A percentile compares a stretch with the other conserved stretches of the same genome.
phyloP scores from a whole-genome alignment of 345 rosid genomes.

The Microthlaspi erraticum region DNA sequence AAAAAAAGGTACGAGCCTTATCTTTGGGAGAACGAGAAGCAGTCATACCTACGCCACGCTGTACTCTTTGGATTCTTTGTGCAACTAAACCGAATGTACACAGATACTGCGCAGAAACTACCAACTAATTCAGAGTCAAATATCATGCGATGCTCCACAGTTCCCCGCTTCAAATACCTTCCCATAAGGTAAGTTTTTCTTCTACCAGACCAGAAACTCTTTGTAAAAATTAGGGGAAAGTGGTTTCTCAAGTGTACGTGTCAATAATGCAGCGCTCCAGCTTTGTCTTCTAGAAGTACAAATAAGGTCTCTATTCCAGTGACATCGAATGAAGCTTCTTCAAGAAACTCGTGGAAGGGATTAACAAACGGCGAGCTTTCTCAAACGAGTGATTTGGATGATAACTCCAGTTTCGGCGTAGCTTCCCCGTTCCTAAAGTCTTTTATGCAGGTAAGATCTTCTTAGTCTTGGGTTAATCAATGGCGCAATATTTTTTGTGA shows the following conservation, averaged over 20 bases:
- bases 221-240: constrained; percentile 6
- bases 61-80: constrained; percentile 99
- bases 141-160: constrained; percentile 89
- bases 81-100: constrained; percentile 91
- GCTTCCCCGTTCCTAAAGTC: constrained; percentile 91
- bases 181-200: constrained; percentile 74
- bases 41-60: constrained; percentile 87
- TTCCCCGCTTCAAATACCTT: constrained; percentile 96
- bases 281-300: constrained; percentile 78
- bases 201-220: constrained; percentile 20
- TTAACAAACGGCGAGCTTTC: constrained; percentile 75
- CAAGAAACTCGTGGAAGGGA: constrained; percentile 70
- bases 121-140: constrained; percentile 92
- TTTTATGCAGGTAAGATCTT: constrained; percentile 76
- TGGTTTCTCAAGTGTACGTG: constrained; percentile 26
- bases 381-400: constrained; percentile 65
- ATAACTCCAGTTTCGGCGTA: constrained; percentile 70
- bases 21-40: constrained; percentile 94
- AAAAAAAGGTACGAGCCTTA: constrained; percentile 84
- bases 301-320: constrained; percentile 58
- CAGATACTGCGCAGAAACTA: constrained; percentile 84
- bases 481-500: background rate
- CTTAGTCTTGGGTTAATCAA: constrained; percentile 5
- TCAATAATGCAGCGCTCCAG: constrained; percentile 68
- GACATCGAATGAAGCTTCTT: constrained; percentile 57